A percentile compares a stretch with the other conserved stretches of the same genome.
These are phyloP conservation scores for Pseudonitzschia delicatissima DNA, from an alignment of 108 stramenopile species.

Conservation along the genomic window DNA sequence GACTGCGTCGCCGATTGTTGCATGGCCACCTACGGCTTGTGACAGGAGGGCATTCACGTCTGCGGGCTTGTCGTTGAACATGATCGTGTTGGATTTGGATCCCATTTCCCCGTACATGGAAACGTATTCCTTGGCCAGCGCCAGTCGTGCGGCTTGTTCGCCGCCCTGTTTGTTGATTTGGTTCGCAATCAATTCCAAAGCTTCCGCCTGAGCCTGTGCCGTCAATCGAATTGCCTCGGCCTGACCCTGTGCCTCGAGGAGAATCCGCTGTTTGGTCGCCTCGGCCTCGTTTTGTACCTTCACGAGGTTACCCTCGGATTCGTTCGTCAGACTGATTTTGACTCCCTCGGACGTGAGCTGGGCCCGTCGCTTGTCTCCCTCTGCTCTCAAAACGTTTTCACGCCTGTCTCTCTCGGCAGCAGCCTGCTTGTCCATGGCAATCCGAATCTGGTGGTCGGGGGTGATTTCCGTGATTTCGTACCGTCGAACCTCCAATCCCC, in stretches of 20 bases:
- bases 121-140: constrained; percentile 92
- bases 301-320: constrained; percentile 95
- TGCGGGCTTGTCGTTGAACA: constrained; percentile 93
- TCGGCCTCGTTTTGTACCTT: constrained; percentile 91
- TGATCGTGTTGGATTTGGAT: constrained; percentile 91
- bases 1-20: constrained; percentile 27
- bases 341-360: constrained; percentile 93
- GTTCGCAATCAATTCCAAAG: constrained; percentile 62
- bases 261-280: constrained; percentile 74
- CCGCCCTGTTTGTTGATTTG: constrained; percentile 71
- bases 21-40: constrained; percentile 73
- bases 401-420: constrained; percentile 93
- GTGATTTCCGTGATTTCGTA: constrained; percentile 98
- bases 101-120: constrained; percentile 98
- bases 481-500: constrained; percentile 91
- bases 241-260: constrained; percentile 90
- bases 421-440: constrained; percentile 98
- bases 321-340: constrained; percentile 92
- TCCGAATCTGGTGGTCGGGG: constrained; percentile 91
- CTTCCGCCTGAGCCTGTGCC: constrained; percentile 89
- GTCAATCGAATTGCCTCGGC: constrained; percentile 84
- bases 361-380: constrained; percentile 91
- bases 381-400: constrained; percentile 93
- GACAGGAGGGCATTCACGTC: constrained; percentile 84
- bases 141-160: constrained; percentile 85